Base-by-base conservation (phyloP, 108 stramenopile species). In the Cyclotella cryptica region DNA sequence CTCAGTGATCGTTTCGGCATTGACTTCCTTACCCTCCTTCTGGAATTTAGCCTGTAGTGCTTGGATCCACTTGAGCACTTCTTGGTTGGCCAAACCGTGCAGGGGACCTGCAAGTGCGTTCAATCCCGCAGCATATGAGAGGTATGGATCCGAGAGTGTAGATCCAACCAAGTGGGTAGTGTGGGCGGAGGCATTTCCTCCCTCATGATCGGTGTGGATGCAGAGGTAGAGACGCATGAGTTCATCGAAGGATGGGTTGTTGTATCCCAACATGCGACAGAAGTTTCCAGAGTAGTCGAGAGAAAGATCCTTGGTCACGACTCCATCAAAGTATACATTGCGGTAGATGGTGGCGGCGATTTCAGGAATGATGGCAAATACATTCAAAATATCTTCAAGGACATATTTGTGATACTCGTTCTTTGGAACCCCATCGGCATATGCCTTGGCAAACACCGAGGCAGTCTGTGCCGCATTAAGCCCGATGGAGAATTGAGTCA, bases 181-280 rank as follows among this genome's bases (percentile, higher is more conserved):
- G 85, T 99, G 99, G 10, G 99, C 99, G 22, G 95, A 96, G 47
- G 98, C 99, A 85, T 99, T 99, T 65, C 99, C 99, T 45, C 99
- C 99, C 87, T 99, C 99, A 86, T 99, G 99, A 86, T 99, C 99
- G 46, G 97, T 97, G 93, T 99, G 99, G 85, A 99, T 99, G 81
- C 96, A 96, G 46, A 99, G 87, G 89, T 99, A 99, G 66, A 99
- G 89, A 35, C 99, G 93, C 99, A 99, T 99, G 63, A 99, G 87
- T 86, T 99, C 99, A 85, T 99, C 98, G 81, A 98, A 98, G 61
- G 83, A 79, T 41, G 93, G 92, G 82, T 96, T 64, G 74, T 96
- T 82, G 83, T 97, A 98, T 49, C 99, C 99, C 66, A 99, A 87
- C 98, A 98, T 98, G 73, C 98, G 93, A 85, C 92, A 94, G 83